Percentiles rank a stretch among this genome's conserved stretches.
Evolutionary conservation across 345 rosid genomes (phyloP).

Genomic region (Acer campestre): DNA sequence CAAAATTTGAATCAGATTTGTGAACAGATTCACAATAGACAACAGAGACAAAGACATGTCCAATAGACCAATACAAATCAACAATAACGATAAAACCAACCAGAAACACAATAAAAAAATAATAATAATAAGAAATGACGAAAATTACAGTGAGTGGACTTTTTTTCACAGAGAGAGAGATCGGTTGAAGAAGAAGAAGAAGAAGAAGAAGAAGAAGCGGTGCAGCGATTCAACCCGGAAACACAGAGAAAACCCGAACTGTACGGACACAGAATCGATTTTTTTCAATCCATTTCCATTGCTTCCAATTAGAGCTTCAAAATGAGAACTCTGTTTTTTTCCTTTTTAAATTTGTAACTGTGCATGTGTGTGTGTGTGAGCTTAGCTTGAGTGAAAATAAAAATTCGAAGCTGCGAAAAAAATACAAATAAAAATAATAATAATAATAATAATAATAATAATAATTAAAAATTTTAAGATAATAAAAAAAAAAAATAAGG

Average conservation of each 20-base stretch:
- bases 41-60: background rate
- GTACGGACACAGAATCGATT: background rate
- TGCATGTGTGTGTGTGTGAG: background rate
- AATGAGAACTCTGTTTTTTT: background rate
- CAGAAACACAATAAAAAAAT: background rate
- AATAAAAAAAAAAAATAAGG: background rate
- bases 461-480: background rate
- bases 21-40: constrained; percentile 5
- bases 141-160: constrained; percentile 5
- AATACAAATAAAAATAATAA: background rate
- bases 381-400: background rate
- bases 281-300: background rate
- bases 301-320: background rate
- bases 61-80: constrained; percentile 4
- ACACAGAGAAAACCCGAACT: no score
- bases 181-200: background rate
- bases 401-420: background rate
- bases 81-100: background rate
- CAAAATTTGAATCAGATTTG: background rate
- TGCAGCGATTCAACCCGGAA: no score
- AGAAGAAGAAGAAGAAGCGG: background rate
- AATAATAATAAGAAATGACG: background rate
- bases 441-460: background rate
- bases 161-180: background rate
- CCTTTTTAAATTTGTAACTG: background rate